phyloP scores from a whole-genome alignment of 139 green algal species.

The Volvox reticuliferus region DNA sequence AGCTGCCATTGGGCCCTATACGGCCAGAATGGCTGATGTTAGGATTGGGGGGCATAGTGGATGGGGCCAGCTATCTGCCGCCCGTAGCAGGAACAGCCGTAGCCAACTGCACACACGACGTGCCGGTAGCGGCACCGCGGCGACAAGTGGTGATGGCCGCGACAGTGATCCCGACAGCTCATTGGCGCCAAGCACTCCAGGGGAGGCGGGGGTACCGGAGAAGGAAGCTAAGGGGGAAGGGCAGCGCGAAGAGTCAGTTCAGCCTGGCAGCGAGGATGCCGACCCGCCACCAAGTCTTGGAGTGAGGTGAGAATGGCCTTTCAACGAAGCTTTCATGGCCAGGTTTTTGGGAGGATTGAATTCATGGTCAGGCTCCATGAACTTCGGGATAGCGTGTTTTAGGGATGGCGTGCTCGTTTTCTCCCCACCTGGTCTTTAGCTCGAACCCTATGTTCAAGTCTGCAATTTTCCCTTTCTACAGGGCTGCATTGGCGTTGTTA shows the following conservation, averaged over 20 bases:
- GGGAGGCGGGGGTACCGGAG: not conserved
- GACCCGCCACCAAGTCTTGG: not conserved
- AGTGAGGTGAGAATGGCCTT: constrained; percentile 16
- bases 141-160: not conserved
- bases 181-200: not conserved
- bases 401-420: too few species aligned
- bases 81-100: too few species aligned
- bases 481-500: constrained; percentile 71
- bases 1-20: too few species aligned
- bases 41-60: too few species aligned
- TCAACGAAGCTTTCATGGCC: not conserved
- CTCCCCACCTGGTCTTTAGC: too few species aligned
- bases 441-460: too few species aligned
- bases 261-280: not conserved
- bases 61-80: too few species aligned
- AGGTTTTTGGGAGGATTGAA: not conserved
- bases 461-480: not conserved
- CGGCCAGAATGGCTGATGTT: too few species aligned
- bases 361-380: too few species aligned
- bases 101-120: too few species aligned
- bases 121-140: not conserved
- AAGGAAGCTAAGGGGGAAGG: not conserved
- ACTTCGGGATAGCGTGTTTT: too few species aligned
- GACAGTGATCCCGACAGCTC: not conserved
- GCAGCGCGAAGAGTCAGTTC: not conserved